Percentiles rank a stretch among this genome's conserved stretches.
These are phyloP conservation scores for Brassica carinata DNA, from an alignment of 345 rosid genomes.

Conservation along the genomic window DNA sequence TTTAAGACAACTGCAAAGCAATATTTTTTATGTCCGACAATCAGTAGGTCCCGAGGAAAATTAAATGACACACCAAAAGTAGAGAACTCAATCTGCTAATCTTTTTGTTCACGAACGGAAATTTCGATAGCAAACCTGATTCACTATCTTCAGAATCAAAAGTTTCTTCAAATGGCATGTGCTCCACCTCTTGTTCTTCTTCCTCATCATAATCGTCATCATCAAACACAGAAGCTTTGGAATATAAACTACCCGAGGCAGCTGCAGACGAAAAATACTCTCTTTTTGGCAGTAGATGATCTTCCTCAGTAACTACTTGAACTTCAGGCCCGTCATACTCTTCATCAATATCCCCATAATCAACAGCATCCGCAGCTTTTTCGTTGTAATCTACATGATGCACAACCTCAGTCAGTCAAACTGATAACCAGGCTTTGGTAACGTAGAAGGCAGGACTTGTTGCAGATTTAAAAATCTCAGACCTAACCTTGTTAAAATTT, in stretches of 20 bases:
- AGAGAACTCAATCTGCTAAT: background rate
- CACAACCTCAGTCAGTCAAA: slow-evolving; percentile 20
- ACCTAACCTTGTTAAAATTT: background rate
- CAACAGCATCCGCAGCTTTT: slow-evolving; percentile 91
- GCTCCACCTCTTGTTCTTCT: slow-evolving; percentile 62
- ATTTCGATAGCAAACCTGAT: slow-evolving; percentile 47
- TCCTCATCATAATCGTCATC: slow-evolving; percentile 96
- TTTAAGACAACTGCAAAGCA: slow-evolving; percentile 35
- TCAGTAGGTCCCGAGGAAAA: slow-evolving; percentile 26
- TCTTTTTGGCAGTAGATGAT: slow-evolving; percentile 67
- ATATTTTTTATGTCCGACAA: slow-evolving; percentile 41
- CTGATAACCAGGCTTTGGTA: slow-evolving; percentile 18
- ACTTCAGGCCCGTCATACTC: slow-evolving; percentile 89
- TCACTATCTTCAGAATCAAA: slow-evolving; percentile 42
- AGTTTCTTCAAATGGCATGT: slow-evolving; percentile 44
- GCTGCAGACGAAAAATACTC: slow-evolving; percentile 59
- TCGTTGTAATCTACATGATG: slow-evolving; percentile 70
- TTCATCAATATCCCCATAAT: slow-evolving; percentile 92
- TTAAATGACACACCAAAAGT: slow-evolving; percentile 25
- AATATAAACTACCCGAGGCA: slow-evolving; percentile 48
- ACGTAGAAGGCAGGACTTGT: background rate
- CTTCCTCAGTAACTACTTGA: slow-evolving; percentile 78
- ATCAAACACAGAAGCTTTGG: slow-evolving; percentile 60
- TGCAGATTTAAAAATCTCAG: background rate
- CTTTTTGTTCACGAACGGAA: slow-evolving; percentile 9